Conservation (phyloP, 73 alveolate genomes). For the Tetrahymena thermophila region DNA sequence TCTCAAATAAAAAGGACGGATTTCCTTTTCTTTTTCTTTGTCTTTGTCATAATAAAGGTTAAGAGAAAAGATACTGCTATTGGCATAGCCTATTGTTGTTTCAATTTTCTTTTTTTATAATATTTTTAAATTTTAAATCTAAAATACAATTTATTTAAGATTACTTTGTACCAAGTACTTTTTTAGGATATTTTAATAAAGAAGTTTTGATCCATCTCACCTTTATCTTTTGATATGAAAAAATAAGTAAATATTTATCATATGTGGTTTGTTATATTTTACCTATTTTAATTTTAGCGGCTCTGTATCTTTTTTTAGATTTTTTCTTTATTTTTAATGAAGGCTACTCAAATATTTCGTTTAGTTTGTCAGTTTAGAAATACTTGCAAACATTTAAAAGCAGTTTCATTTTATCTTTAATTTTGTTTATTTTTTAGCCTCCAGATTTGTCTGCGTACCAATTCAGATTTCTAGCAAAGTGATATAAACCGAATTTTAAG, state of each 20-base stretch:
- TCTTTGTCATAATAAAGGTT: background rate
- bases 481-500: constrained; percentile 25
- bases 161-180: background rate
- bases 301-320: constrained; percentile 20
- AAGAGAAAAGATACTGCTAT: background rate
- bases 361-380: constrained; percentile 18
- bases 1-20: constrained; percentile 40
- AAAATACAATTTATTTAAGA: background rate
- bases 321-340: constrained; percentile 15
- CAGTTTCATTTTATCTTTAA: background rate
- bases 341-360: constrained; percentile 18
- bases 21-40: constrained; percentile 1
- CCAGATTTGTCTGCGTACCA: constrained; percentile 9
- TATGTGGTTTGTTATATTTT: background rate
- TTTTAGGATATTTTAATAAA: background rate
- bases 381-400: constrained; percentile 30
- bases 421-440: background rate
- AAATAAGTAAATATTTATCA: background rate
- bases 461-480: constrained; percentile 33
- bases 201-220: background rate
- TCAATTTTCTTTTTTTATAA: background rate
- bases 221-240: background rate
- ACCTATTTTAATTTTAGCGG: constrained; percentile 18
- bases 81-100: background rate
- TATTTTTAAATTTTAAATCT: background rate